Percentiles rank a stretch among this genome's conserved stretches.
Conservation (phyloP, 1,284 basidiomycete genomes). For the Tranzscheliella williamsii region DNA sequence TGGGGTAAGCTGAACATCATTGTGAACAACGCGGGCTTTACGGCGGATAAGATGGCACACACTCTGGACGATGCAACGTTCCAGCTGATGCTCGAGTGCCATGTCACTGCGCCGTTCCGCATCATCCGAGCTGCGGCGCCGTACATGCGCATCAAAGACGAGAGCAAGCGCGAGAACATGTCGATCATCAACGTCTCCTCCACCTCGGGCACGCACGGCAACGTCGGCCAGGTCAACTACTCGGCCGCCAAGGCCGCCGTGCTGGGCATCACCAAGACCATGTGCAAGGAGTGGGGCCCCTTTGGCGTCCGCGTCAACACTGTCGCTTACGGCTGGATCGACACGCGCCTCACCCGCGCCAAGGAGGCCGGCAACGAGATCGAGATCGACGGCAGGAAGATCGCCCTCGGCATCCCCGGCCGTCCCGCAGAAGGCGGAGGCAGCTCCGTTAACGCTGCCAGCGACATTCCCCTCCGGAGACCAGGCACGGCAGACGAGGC, state of each 20-base stretch:
- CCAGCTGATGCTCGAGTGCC: conserved; percentile 77
- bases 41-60: conserved; percentile 82
- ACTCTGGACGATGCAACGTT: conserved; percentile 80
- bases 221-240: conserved; percentile 81
- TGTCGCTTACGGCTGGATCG: conserved; percentile 75
- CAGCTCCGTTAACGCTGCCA: conserved; percentile 62
- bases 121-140: conserved; percentile 81
- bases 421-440: conserved; percentile 68
- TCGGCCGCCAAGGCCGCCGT: conserved; percentile 49
- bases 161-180: conserved; percentile 68
- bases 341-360: conserved; percentile 71
- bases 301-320: conserved; percentile 76
- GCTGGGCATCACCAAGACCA: conserved; percentile 76
- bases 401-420: conserved; percentile 70
- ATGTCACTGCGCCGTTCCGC: conserved; percentile 69
- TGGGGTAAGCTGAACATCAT: conserved; percentile 63
- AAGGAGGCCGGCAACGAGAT: conserved; percentile 78
- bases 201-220: conserved; percentile 50
- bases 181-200: conserved; percentile 46
- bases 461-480: conserved; percentile 73
- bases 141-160: conserved; percentile 77
- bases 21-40: conserved; percentile 85
- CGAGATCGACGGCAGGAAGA: conserved; percentile 79
- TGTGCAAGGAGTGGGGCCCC: conserved; percentile 82
- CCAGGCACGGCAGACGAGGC: conserved; percentile 78